Conservation (phyloP, 2,329 filamentous ascomycete genomes). For the Dissoconium aciculare region DNA sequence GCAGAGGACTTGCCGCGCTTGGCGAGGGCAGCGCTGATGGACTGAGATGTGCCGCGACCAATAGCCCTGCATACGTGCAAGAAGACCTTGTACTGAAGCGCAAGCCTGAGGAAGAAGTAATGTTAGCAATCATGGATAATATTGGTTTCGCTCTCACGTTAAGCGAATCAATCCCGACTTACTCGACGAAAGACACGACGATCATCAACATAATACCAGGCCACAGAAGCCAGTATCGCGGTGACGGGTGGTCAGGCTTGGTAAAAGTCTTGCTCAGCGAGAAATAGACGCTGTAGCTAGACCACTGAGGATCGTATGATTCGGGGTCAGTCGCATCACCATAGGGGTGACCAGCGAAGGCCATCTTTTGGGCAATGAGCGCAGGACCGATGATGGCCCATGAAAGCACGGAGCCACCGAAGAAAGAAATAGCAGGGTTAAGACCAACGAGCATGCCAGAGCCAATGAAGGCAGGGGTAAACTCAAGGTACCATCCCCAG, state of each 20-base stretch:
- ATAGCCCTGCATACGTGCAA: constrained; percentile 35
- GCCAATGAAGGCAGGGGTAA: constrained; percentile 47
- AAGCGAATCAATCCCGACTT: too few species aligned
- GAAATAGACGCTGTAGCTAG: constrained; percentile 26
- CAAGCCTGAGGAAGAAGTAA: too few species aligned
- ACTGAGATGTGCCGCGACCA: constrained; percentile 32
- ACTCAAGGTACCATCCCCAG: constrained; percentile 48
- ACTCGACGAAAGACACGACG: constrained; percentile 35
- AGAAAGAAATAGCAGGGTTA: constrained; percentile 45
- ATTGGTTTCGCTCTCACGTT: too few species aligned
- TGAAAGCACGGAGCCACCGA: constrained; percentile 39
- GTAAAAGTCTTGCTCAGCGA: constrained; percentile 24
- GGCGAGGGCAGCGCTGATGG: constrained; percentile 27
- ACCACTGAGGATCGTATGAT: constrained; percentile 25
- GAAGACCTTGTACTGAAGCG: constrained; percentile 26
- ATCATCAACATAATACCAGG: constrained; percentile 38
- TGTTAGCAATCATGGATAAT: too few species aligned
- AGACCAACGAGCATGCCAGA: constrained; percentile 43
- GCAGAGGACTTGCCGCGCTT: constrained; percentile 31
- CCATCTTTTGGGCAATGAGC: constrained; percentile 38
- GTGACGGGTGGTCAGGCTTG: constrained; percentile 31
- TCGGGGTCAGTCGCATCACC: constrained; percentile 6
- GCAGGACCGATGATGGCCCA: constrained; percentile 44
- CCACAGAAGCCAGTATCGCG: constrained; percentile 40
- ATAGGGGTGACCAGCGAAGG: constrained; percentile 28